Evolutionary conservation across 306 rosid species (phyloP).

Genomic region (Vigna hirtella): DNA sequence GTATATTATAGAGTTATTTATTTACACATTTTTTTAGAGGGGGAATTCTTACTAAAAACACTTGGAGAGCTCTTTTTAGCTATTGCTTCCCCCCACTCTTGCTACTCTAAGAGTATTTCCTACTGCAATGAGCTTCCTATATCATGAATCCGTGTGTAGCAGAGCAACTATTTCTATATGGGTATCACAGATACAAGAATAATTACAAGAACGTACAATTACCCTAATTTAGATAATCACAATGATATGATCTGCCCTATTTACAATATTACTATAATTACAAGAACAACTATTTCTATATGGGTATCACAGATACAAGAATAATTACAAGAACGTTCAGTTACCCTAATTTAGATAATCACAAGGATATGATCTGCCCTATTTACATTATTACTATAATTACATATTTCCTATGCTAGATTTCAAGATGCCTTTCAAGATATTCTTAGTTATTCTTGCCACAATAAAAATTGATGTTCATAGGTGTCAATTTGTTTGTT

Average conservation of each 20-base stretch:
- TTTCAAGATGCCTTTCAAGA: not conserved
- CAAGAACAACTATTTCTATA: not conserved
- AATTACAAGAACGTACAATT: not conserved
- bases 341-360: not conserved
- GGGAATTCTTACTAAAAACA: not conserved
- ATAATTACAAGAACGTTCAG: not conserved
- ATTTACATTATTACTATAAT: not conserved
- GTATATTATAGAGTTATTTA: not conserved
- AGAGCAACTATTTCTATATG: not conserved
- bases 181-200: not conserved
- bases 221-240: not conserved
- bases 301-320: not conserved
- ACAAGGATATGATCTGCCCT: not conserved
- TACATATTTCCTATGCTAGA: not conserved
- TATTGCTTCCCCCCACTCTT: not conserved
- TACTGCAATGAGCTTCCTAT: not conserved
- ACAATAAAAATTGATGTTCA: not conserved
- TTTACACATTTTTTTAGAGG: not conserved
- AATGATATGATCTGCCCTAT: not conserved
- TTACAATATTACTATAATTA: not conserved
- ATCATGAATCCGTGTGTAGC: not conserved
- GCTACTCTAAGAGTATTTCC: not conserved
- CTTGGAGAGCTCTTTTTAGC: not conserved
- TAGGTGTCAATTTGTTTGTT: not conserved
- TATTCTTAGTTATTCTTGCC: not conserved